These are phyloP conservation scores for Xylaria sp. DNA, from an alignment of 2,329 filamentous ascomycete genomes.

Conservation along the genomic window DNA sequence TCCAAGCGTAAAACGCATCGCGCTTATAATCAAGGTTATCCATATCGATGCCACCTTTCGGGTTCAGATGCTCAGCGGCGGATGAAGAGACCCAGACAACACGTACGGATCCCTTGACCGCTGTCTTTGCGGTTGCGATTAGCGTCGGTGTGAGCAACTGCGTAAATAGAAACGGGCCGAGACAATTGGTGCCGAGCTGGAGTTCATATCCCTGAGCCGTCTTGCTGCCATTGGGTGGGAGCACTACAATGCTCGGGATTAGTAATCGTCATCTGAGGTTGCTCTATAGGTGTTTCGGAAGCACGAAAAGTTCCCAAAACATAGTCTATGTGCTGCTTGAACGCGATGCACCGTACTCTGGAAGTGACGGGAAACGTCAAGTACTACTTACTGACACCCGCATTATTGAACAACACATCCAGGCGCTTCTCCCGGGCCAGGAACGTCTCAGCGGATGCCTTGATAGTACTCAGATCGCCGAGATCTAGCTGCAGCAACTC, in stretches of 20 bases:
- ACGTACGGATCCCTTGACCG: conserved; percentile 34
- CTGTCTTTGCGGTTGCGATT: conserved; percentile 32
- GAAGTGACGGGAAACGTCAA: not conserved
- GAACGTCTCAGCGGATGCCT: conserved; percentile 31
- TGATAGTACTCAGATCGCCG: conserved; percentile 32
- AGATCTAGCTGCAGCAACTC: conserved; percentile 35
- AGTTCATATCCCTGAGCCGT: conserved; percentile 44
- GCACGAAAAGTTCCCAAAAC: not conserved
- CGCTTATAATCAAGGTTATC: conserved; percentile 40
- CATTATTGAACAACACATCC: conserved; percentile 49
- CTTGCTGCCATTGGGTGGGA: conserved; percentile 43
- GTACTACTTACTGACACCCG: conserved; percentile 41
- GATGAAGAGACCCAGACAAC: conserved; percentile 42
- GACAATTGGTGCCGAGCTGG: conserved; percentile 40
- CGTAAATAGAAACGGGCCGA: conserved; percentile 41
- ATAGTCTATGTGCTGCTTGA: not conserved
- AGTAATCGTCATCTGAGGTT: not conserved
- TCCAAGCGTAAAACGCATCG: conserved; percentile 28
- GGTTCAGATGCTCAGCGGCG: conserved; percentile 33
- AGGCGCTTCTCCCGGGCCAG: conserved; percentile 37
- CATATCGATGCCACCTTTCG: conserved; percentile 38
- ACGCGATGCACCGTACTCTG: not conserved
- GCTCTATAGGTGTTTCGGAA: not conserved
- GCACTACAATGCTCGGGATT: conserved; percentile 31
- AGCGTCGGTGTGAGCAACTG: conserved; percentile 37